phyloP scores from a whole-genome alignment of 225 moss, liverwort and hornwort genomes.

The Marchantia polymorpha region DNA sequence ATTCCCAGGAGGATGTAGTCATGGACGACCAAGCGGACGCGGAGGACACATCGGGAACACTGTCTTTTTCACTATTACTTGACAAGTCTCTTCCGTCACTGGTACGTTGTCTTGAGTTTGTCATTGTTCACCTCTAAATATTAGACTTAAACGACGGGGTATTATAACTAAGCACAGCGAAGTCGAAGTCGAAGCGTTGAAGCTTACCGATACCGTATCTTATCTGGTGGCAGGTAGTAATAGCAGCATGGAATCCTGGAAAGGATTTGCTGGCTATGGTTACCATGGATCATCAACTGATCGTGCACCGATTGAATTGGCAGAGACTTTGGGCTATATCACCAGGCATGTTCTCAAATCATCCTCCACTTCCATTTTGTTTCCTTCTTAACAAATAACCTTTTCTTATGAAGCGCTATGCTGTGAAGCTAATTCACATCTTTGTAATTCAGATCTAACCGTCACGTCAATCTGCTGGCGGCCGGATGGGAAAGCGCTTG shows the following conservation, averaged over 20 bases:
- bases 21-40: slow-evolving; percentile 27
- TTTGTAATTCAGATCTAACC: slow-evolving; percentile 58
- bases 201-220: background rate
- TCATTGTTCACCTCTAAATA: background rate
- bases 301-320: slow-evolving; percentile 98
- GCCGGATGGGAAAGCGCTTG: slow-evolving; percentile 96
- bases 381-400: background rate
- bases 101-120: slow-evolving; percentile 18
- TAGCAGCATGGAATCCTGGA: slow-evolving; percentile 94
- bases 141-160: background rate
- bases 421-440: background rate
- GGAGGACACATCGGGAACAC: slow-evolving; percentile 22
- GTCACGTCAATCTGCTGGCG: slow-evolving; percentile 98
- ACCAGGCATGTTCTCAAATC: slow-evolving; percentile 51
- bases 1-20: slow-evolving; percentile 23
- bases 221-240: slow-evolving; percentile 51
- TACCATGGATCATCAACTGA: slow-evolving; percentile 87
- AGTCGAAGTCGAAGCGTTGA: background rate
- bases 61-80: slow-evolving; percentile 42
- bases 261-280: slow-evolving; percentile 98
- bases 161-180: background rate
- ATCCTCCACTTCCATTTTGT: background rate
- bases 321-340: slow-evolving; percentile 96
- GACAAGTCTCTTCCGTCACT: slow-evolving; percentile 44
- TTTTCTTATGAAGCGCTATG: background rate